These are phyloP conservation scores for Sungouiella blattae DNA, from an alignment of 805 yeast genomes.

Conservation along the genomic window DNA sequence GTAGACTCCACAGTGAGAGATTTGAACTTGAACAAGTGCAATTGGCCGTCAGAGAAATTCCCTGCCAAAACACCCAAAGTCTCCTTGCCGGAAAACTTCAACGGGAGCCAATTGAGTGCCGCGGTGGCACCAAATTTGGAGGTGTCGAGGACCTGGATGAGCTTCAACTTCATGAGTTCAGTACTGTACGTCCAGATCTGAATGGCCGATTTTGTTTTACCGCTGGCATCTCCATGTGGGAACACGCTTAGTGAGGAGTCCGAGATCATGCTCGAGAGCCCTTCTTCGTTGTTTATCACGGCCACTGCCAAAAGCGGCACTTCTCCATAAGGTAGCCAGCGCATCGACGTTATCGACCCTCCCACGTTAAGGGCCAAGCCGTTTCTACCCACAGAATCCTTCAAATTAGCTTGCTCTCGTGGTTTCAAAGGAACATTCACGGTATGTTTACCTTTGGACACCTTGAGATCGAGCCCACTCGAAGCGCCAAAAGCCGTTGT, in stretches of 20 bases:
- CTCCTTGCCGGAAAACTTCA: conserved; percentile 23
- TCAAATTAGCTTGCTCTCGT: conserved; percentile 8
- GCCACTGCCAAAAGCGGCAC: conserved; percentile 47
- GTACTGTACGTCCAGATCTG: conserved; percentile 41
- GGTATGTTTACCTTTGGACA: conserved; percentile 10
- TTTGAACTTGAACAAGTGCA: conserved; percentile 45
- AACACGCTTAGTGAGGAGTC: conserved; percentile 31
- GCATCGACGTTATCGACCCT: conserved; percentile 47
- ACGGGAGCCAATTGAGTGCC: conserved; percentile 39
- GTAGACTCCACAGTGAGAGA: conserved; percentile 17
- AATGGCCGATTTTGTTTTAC: conserved; percentile 33
- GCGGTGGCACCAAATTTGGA: conserved; percentile 44
- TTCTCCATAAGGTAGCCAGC: conserved; percentile 42
- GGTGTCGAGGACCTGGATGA: conserved; percentile 28
- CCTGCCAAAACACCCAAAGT: conserved; percentile 47
- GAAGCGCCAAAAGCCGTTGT: conserved; percentile 18
- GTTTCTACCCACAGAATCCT: conserved; percentile 21
- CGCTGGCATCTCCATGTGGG: conserved; percentile 10
- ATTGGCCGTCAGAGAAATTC: conserved; percentile 54
- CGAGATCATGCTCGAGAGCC: conserved; percentile 18
- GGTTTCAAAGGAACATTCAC: conserved; percentile 3
- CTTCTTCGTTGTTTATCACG: conserved; percentile 33
- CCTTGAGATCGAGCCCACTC: conserved; percentile 12
- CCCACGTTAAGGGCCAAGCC: conserved; percentile 49
- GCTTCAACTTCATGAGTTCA: conserved; percentile 19